These are phyloP conservation scores for Cocos nucifera DNA, from an alignment of 176 grass and related monocot genomes.

Conservation along the genomic window DNA sequence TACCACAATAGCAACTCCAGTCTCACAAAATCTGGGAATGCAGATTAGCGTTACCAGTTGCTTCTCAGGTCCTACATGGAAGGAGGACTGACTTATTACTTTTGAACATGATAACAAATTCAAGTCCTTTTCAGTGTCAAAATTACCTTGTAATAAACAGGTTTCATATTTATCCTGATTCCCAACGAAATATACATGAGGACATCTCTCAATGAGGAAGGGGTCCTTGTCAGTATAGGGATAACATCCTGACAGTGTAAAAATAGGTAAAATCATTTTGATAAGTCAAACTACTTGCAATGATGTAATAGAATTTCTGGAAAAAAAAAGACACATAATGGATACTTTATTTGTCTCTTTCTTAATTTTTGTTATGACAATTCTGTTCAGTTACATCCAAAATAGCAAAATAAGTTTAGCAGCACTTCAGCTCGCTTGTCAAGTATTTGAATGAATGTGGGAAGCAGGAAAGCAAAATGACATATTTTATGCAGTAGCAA, in stretches of 20 bases:
- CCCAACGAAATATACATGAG: conserved; percentile 86
- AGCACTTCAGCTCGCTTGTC: too few relatives aligned
- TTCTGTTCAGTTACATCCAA: too few relatives aligned
- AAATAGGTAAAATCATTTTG: too few relatives aligned
- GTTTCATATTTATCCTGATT: conserved; percentile 96
- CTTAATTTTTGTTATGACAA: too few relatives aligned
- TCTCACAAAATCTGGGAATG: conserved; percentile 82
- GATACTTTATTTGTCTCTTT: too few relatives aligned
- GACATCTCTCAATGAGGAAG: conserved; percentile 83
- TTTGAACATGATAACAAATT: too few relatives aligned
- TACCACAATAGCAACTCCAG: conserved; percentile 82
- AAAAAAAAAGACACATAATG: too few relatives aligned
- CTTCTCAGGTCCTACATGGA: conserved; percentile 60
- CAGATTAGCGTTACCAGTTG: conserved; percentile 78
- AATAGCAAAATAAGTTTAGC: too few relatives aligned
- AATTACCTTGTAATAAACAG: conserved; percentile 56
- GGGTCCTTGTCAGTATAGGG: conserved; percentile 97
- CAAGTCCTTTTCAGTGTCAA: background rate
- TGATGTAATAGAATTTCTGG: too few relatives aligned
- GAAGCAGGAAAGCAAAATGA: background rate
- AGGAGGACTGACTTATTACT: conserved; percentile 5
- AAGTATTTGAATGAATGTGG: too few relatives aligned
- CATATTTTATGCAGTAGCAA: background rate
- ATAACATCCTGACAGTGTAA: conserved; percentile 54
- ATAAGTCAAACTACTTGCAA: too few relatives aligned